Base-by-base conservation (phyloP, 441 rosid genomes). In the Populus hybrid region DNA sequence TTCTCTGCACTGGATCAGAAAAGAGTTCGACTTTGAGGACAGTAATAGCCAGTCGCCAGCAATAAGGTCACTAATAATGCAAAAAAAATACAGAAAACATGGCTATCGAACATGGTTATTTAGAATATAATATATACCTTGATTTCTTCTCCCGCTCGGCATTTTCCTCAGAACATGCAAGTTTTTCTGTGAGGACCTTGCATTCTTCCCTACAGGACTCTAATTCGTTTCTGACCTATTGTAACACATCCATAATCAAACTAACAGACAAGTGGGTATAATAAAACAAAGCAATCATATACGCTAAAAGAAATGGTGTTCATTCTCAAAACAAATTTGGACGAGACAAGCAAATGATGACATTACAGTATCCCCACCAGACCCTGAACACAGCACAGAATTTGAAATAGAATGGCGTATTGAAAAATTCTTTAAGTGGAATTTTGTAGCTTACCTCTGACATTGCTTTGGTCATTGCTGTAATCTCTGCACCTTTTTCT, bases 181-280 rank as follows among this genome's bases (percentile, higher is more conserved):
- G 80, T 77, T 66, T 82, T 82, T 90, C 93, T 72, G 80, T 77
- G 63, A 95, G 88, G 42, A 64, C 77, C n/a, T 82, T 28, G 78
- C 91, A 92, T 83, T 90, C 94, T 79, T 85, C 84, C 83, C 78
- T 83, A 77, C 83, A 91, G 71, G 81, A 84, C 77, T 89, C 85
- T 35, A 95, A 85, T 74, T 92, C 89, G 66, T 80, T 84, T 83
- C 78, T 88, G 75, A 71, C 90, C 99, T 94, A 77, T 69, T 85
- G 28, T 18, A 82, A 74, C 50, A 78, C 14, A 18, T 21, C 53
- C 74, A 23, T 28, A 9, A 71, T 64, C 75, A 68, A 67, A 3
- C 11, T 21, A 20, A 21, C 18, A 70, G 18, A 33, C 38, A 10
- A 68, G 56, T 3, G 20, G 56, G 56, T 45, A 45, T 14, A 11